Percentiles rank a stretch among this genome's conserved stretches.
Evolutionary conservation across 2,329 filamentous ascomycete genomes (phyloP).

Genomic region (Diaporthe amygdali): DNA sequence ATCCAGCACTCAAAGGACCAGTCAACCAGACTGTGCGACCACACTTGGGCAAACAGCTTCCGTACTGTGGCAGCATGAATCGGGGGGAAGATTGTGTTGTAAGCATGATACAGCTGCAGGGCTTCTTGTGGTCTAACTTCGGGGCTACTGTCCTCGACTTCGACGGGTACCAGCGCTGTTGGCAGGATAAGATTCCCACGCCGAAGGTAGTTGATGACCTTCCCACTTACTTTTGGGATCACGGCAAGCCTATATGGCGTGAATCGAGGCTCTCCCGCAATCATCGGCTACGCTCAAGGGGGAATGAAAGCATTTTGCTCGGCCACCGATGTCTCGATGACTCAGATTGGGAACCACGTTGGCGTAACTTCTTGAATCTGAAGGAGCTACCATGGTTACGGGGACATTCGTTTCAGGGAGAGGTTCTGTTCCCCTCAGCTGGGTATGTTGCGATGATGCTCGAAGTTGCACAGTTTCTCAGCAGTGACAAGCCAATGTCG

Average conservation of each 20-base stretch:
- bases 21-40: not conserved
- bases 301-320: too few species aligned
- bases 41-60: too few species aligned
- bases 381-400: not conserved
- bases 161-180: too few species aligned
- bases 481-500: not conserved
- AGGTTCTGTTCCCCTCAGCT: conserved; percentile 6
- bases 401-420: not conserved
- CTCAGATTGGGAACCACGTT: not conserved
- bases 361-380: not conserved
- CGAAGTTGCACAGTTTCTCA: conserved; percentile 16
- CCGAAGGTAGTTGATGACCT: conserved; percentile 16
- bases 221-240: conserved; percentile 23
- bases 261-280: conserved; percentile 21
- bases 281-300: conserved; percentile 27
- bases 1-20: not conserved
- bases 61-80: too few species aligned
- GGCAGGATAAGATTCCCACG: too few species aligned
- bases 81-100: too few species aligned
- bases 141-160: not conserved
- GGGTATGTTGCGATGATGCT: conserved; percentile 5
- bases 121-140: too few species aligned
- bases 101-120: too few species aligned
- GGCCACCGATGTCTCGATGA: too few species aligned
- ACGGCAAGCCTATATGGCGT: conserved; percentile 14